A percentile compares a stretch with the other conserved stretches of the same genome.
Conservation (phyloP, 2,329 filamentous ascomycete species). For the Paraphaeosphaeria minitans region DNA sequence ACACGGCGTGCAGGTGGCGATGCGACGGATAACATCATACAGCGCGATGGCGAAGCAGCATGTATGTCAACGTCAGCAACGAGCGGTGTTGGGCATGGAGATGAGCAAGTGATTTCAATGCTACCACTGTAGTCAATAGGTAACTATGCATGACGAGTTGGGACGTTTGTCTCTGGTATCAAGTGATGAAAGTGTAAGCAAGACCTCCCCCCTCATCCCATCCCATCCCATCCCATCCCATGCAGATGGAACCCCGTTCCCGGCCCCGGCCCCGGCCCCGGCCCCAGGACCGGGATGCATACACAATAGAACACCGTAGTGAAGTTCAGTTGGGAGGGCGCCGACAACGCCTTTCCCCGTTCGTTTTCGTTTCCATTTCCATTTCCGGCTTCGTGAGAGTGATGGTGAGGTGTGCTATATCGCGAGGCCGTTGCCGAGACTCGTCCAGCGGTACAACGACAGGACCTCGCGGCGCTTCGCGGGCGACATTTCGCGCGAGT, state of each 20-base stretch:
- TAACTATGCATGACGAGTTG: too few relatives aligned
- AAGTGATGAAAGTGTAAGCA: conserved; percentile 10
- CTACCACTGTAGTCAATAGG: too few relatives aligned
- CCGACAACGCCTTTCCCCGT: neutral
- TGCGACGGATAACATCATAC: too few relatives aligned
- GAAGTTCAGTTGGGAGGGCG: neutral
- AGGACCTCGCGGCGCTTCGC: conserved; percentile 54
- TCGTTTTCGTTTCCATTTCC: too few relatives aligned
- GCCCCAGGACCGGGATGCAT: neutral
- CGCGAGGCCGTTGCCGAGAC: conserved; percentile 38
- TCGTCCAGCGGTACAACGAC: conserved; percentile 61
- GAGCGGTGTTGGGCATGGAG: too few relatives aligned
- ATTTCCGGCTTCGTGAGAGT: neutral
- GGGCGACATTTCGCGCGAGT: conserved; percentile 44
- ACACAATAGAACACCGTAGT: neutral
- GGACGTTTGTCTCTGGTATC: conserved; percentile 7
- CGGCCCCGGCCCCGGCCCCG: too few relatives aligned
- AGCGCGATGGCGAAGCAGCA: too few relatives aligned
- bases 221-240: neutral
- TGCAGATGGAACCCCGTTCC: neutral
- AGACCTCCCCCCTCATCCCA: too few relatives aligned
- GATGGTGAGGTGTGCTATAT: conserved; percentile 3
- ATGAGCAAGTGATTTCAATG: too few relatives aligned
- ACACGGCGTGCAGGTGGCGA: too few relatives aligned
- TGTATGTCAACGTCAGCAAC: too few relatives aligned